These are phyloP conservation scores for Cornus controversa DNA, from an alignment of 148 eudicot genomes.

Conservation along the genomic window DNA sequence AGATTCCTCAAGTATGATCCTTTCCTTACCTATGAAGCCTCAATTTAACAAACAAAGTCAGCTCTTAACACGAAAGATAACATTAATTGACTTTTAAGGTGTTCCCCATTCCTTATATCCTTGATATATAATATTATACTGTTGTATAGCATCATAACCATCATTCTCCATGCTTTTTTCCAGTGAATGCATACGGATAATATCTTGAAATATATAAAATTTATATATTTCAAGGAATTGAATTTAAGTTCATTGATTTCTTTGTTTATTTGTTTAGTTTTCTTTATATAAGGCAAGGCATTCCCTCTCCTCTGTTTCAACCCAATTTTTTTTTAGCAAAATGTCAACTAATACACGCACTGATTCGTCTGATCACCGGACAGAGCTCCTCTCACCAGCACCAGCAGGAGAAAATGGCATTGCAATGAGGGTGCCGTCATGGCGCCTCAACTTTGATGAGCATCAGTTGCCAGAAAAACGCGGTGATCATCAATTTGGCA, in stretches of 20 bases:
- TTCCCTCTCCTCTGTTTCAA: not conserved
- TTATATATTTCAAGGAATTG: too few species aligned
- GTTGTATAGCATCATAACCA: too few species aligned
- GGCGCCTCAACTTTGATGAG: slow-evolving; percentile 10
- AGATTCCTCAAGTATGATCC: not conserved
- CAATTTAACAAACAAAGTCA: not conserved
- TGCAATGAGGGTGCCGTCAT: not conserved
- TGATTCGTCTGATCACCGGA: not conserved
- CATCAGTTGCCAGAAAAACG: not conserved
- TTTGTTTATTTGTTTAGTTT: not conserved
- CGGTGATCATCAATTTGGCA: not conserved
- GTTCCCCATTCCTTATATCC: too few species aligned
- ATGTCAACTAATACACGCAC: not conserved
- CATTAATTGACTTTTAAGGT: too few species aligned
- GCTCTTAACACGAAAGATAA: too few species aligned
- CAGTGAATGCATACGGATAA: too few species aligned
- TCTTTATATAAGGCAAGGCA: not conserved
- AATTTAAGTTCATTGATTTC: too few species aligned
- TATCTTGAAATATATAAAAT: too few species aligned
- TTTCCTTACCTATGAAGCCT: not conserved
- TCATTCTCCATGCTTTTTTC: too few species aligned
- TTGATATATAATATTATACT: too few species aligned
- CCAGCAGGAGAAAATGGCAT: not conserved
- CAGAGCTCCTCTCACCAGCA: not conserved
- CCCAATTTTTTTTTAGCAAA: not conserved